These are phyloP conservation scores for Xerocomellus intermedius DNA, from an alignment of 768 basidiomycete genomes.

Conservation along the genomic window DNA sequence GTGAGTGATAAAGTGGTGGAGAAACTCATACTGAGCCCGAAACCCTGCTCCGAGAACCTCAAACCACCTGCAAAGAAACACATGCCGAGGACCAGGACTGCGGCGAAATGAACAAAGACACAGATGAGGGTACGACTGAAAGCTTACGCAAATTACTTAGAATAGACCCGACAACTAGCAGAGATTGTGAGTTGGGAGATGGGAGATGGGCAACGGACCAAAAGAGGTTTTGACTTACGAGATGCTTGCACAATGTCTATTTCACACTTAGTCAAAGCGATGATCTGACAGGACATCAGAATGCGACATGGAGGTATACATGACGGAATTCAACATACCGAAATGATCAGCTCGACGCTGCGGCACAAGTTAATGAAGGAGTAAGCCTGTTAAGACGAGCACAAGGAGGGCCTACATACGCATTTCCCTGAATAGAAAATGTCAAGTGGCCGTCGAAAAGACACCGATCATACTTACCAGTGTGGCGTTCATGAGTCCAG, in stretches of 20 bases:
- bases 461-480: conserved; percentile 43
- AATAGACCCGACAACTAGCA: conserved; percentile 74
- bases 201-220: not conserved
- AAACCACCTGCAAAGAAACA: conserved; percentile 82
- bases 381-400: not conserved
- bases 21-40: conserved; percentile 56
- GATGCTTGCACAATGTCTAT: conserved; percentile 77
- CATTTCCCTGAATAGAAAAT: conserved; percentile 23
- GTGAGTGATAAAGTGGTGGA: not conserved
- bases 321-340: conserved; percentile 40
- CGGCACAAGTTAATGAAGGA: not conserved
- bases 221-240: conserved; percentile 41
- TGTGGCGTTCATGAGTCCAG: conserved; percentile 83
- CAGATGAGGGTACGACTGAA: not conserved
- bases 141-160: conserved; percentile 68
- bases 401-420: conserved; percentile 17
- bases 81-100: conserved; percentile 81
- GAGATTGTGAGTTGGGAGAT: not conserved
- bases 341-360: conserved; percentile 62
- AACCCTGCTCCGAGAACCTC: conserved; percentile 74
- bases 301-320: not conserved
- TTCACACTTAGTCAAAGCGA: conserved; percentile 77
- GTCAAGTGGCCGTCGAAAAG: not conserved
- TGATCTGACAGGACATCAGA: conserved; percentile 47
- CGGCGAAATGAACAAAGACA: not conserved